Percentiles rank a stretch among this genome's conserved stretches.
These are phyloP conservation scores for Inosperma sp. DNA, from an alignment of 768 basidiomycete species.

Conservation along the genomic window DNA sequence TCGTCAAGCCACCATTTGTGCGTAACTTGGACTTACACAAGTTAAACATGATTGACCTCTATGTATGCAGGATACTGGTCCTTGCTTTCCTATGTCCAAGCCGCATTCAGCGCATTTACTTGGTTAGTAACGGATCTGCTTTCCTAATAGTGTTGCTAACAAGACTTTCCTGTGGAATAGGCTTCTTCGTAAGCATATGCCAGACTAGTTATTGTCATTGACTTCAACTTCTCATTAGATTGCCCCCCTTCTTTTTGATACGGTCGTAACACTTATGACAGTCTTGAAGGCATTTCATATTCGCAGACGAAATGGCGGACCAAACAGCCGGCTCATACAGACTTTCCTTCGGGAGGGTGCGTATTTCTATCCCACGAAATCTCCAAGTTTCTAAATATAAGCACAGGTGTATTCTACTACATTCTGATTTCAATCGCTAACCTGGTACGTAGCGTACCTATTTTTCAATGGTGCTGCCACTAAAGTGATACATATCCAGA, in stretches of 20 bases:
- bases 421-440: slow-evolving; percentile 84
- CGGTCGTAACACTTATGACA: slow-evolving; percentile 76
- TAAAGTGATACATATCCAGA: slow-evolving; percentile 28
- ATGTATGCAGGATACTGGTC: slow-evolving; percentile 50
- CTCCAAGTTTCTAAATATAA: not conserved
- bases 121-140: slow-evolving; percentile 38
- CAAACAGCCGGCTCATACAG: slow-evolving; percentile 75
- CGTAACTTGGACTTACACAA: slow-evolving; percentile 18
- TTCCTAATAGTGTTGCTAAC: slow-evolving; percentile 10
- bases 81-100: slow-evolving; percentile 78
- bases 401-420: slow-evolving; percentile 75
- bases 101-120: slow-evolving; percentile 80
- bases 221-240: slow-evolving; percentile 42
- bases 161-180: slow-evolving; percentile 24
- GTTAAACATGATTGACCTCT: not conserved
- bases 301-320: slow-evolving; percentile 67
- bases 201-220: not conserved
- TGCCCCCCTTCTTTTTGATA: slow-evolving; percentile 77
- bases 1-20: slow-evolving; percentile 60
- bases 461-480: not conserved
- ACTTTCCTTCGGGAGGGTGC: slow-evolving; percentile 79
- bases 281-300: slow-evolving; percentile 76
- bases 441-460: slow-evolving; percentile 37
- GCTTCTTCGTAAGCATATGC: slow-evolving; percentile 49
- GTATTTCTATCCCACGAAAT: slow-evolving; percentile 8